These are phyloP conservation scores for Amanita muscaria DNA, from an alignment of 768 basidiomycete genomes.

Conservation along the genomic window DNA sequence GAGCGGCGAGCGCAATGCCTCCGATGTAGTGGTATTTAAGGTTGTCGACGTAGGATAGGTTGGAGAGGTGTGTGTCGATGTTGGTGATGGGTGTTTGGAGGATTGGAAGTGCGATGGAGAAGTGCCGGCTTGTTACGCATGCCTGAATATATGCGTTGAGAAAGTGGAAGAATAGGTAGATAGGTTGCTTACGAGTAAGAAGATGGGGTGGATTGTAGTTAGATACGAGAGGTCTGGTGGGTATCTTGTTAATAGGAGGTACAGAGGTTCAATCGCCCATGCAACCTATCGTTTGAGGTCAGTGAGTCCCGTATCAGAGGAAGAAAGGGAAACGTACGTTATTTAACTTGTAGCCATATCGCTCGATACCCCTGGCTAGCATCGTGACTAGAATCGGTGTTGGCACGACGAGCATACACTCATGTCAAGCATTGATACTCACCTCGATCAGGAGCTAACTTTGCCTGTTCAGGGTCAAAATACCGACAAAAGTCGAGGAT, in stretches of 20 bases:
- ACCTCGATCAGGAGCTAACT: conserved; percentile 66
- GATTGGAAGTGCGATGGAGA: conserved; percentile 48
- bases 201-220: conserved; percentile 54
- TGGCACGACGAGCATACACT: too few relatives aligned
- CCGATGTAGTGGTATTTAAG: conserved; percentile 81
- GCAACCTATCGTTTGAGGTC: conserved; percentile 17
- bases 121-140: conserved; percentile 48
- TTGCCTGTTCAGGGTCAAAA: conserved; percentile 58
- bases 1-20: conserved; percentile 56
- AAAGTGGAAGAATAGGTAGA: background rate
- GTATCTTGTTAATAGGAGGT: conserved; percentile 53
- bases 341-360: conserved; percentile 36
- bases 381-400: conserved; percentile 63
- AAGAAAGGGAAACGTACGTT: conserved; percentile 33
- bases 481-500: conserved; percentile 49
- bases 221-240: conserved; percentile 47
- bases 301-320: background rate
- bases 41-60: conserved; percentile 71
- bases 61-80: conserved; percentile 50
- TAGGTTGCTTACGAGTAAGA: background rate
- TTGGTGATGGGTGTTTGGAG: conserved; percentile 56
- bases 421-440: conserved; percentile 4
- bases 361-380: conserved; percentile 56
- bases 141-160: conserved; percentile 28
- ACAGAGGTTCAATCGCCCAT: conserved; percentile 49